phyloP scores from a whole-genome alignment of 2,329 filamentous ascomycete genomes.

The Cladosporium sphaerospermum region DNA sequence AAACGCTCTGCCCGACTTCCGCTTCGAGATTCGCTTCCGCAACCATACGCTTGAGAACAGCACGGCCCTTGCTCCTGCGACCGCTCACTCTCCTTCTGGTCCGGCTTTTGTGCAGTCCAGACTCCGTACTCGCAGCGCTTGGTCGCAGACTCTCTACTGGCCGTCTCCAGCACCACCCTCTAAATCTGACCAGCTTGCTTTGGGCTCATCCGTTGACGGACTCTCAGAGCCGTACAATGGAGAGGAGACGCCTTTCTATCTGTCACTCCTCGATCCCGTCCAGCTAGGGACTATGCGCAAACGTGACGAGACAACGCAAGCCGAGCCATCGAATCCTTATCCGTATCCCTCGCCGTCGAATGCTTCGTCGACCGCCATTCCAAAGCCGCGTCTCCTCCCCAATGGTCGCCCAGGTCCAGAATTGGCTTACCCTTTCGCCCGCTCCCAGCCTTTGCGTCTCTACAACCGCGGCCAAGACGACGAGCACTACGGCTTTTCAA shows the following conservation, averaged over 20 bases:
- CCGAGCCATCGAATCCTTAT: conserved; percentile 12
- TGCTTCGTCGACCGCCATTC: conserved; percentile 50
- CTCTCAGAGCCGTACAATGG: conserved; percentile 67
- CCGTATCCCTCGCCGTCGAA: conserved; percentile 15
- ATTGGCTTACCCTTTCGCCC: conserved; percentile 62
- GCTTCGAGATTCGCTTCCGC: conserved; percentile 63
- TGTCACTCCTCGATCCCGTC: conserved; percentile 56
- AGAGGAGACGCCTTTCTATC: conserved; percentile 83
- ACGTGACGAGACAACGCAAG: conserved; percentile 21
- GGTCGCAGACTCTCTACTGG: conserved; percentile 28
- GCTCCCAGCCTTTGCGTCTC: conserved; percentile 70
- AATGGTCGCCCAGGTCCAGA: conserved; percentile 70
- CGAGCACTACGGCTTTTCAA: conserved; percentile 93
- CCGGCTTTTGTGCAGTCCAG: not conserved
- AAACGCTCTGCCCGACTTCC: conserved; percentile 68
- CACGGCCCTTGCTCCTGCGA: not conserved
- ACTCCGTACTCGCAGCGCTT: conserved; percentile 4
- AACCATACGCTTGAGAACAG: conserved; percentile 32
- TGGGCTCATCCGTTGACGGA: conserved; percentile 79
- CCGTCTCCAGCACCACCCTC: conserved; percentile 54
- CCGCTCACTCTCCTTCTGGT: not conserved
- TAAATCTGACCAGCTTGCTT: conserved; percentile 68
- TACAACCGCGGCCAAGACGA: conserved; percentile 74
- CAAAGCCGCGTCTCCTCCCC: conserved; percentile 54
- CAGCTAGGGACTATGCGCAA: conserved; percentile 22